Evolutionary conservation across 352 stramenopile species (phyloP), one percentile per base, ranked within the genome.

Genomic region (Globisporangium cederbergense): DNA sequence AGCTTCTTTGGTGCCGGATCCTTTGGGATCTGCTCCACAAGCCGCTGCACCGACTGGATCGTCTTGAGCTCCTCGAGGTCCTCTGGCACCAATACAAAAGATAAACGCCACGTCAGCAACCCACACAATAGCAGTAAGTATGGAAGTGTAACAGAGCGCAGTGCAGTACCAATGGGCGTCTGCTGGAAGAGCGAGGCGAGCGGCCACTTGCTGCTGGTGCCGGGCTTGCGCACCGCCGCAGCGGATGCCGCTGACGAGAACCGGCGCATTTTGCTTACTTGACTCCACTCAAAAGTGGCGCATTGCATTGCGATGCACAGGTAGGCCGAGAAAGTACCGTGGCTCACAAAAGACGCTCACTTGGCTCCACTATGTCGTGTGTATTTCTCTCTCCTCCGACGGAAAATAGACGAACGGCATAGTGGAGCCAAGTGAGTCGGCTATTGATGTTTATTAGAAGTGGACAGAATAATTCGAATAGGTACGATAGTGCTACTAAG

Each of bases 61-160:
- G 80, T 87, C 55, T 73, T 70, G 47, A 91, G 75, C 73, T 91
- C 83, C 50, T 69, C 60, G 5, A 90, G 47, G 22, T 85, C 73
- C 47, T 78, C 78, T 79, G 38, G 6, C n/a, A 40, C 14, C 18
- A 25, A 65, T 42, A 20, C 25, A 32, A 50, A 22, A 30, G 28
- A 40, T 16, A 3, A 52, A 18, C 51, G 14, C 2, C 20, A 28
- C 32, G 28, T 1, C 8, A 55, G 7, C 14, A 34, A 42, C 20
- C 14, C 8, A 28, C 18, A 32, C 9, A 54, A 36, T 14, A 38
- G 3, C 9, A 32, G 52, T 30, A 0, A 14, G 22, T 16, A 28
- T 28, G 25, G 25, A 28, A 28, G 25, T 28, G 25, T 7, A 38
- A n/a, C 63, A 42, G 36, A 42, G 36, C 3, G 2, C 36, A 20